Conservation (phyloP, 352 stramenopile genomes). For the Globisporangium barbulae region DNA sequence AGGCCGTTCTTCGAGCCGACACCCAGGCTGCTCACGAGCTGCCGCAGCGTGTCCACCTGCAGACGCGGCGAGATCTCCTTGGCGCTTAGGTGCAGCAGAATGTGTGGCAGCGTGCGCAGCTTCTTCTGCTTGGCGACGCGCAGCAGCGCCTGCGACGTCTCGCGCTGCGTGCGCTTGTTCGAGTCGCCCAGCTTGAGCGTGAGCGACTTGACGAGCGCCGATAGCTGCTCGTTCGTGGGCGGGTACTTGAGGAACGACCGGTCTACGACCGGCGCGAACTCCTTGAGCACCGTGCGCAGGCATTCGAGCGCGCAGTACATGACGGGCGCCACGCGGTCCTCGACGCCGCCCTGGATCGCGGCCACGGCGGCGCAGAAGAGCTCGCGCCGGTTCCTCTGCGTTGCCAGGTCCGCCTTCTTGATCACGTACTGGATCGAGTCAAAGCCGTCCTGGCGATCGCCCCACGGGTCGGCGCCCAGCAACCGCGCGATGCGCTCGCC, state of each 20-base stretch:
- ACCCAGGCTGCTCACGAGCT: constrained; percentile 51
- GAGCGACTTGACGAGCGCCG: constrained; percentile 40
- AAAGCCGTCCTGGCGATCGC: constrained; percentile 75
- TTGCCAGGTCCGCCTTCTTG: constrained; percentile 58
- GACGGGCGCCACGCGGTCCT: constrained; percentile 72
- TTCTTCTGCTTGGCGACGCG: constrained; percentile 64
- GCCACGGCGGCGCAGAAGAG: constrained; percentile 64
- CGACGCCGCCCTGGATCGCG: constrained; percentile 66
- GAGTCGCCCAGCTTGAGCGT: constrained; percentile 70
- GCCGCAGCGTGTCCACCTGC: constrained; percentile 55
- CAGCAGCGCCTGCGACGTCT: constrained; percentile 53
- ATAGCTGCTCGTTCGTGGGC: constrained; percentile 60
- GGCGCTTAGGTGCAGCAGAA: constrained; percentile 60
- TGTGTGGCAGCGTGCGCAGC: constrained; percentile 47
- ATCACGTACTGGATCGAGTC: constrained; percentile 63
- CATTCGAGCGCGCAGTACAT: constrained; percentile 85
- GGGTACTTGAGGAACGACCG: constrained; percentile 34
- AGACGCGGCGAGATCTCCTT: constrained; percentile 50
- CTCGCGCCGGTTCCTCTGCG: constrained; percentile 36
- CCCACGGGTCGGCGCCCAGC: constrained; percentile 71
- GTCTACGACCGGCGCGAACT: constrained; percentile 52
- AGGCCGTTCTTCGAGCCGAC: constrained; percentile 33
- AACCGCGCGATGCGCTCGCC: constrained; percentile 66
- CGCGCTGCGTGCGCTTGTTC: constrained; percentile 80
- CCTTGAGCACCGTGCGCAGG: constrained; percentile 57